Base-by-base conservation (phyloP, 73 alveolate genomes). In the Effrenium voratum region DNA sequence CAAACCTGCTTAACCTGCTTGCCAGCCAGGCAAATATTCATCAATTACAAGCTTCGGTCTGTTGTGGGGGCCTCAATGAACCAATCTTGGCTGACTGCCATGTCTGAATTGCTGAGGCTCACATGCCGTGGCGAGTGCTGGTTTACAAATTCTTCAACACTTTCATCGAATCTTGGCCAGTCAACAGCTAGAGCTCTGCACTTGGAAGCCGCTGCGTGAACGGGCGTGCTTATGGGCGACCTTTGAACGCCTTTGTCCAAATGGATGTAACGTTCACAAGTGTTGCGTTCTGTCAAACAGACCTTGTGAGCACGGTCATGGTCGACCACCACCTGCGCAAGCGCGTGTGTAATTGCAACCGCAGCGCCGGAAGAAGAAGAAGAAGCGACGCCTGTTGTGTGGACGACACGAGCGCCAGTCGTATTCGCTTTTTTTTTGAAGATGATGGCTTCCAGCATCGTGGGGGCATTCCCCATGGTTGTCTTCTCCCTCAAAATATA, bases 141-240 rank as follows among this genome's bases (percentile, higher is more conserved):
- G 46, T 90, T 76, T 90, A 90, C 97, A 90, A 90, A 87, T 90
- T 90, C 97, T 90, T 90, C 97, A 90, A 66, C 87, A 90, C 97
- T 32, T 90, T 90, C 87, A 90, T 90, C 46, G 97, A 28, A 32
- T 5, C 97, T 90, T 19, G 57, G 79, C 10, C 77, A 4, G 28
- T 16, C 0, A 16, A 68, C 10, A 34, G 80, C 80, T 57, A 57
- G 72, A 57, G 72, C 3, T 57, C 28, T 57, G 1, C 28, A 30
- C n/a, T 22, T 57, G 1, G 1, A 57, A 30, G 72, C 72, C 0
- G n/a, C 3, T 30, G n/a, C 16, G 16, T 57, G n/a, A 0, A 57
- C 28, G 1, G 72, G 16, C n/a, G 28, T 30, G 28, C 28, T 57
- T 30, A 22, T 57, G 16, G 5, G 3, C 1, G 28, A 8, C 8